Percentiles rank a stretch among this genome's conserved stretches.
These are phyloP conservation scores for Isatis tinctoria DNA, from an alignment of 345 rosid genomes.

Conservation along the genomic window DNA sequence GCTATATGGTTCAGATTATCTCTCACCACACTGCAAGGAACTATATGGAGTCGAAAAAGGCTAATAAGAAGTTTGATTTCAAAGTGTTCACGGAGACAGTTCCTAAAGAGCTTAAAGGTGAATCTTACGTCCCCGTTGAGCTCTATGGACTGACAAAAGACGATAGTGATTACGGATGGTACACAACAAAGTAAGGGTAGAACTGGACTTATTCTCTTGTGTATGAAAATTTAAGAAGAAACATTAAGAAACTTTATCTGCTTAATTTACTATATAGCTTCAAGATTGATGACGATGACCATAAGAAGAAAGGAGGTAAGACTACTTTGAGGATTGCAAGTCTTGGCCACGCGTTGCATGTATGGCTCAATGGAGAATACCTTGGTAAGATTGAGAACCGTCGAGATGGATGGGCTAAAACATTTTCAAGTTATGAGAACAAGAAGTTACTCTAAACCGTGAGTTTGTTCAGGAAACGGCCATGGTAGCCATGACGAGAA, in stretches of 20 bases:
- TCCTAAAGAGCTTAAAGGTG: conserved; percentile 33
- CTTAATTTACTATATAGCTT: conserved; percentile 37
- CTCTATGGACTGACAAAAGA: conserved; percentile 64
- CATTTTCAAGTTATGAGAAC: background rate
- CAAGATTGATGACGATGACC: conserved; percentile 37
- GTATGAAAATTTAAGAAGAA: background rate
- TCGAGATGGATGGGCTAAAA: background rate
- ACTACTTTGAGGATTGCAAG: conserved; percentile 63
- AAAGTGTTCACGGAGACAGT: conserved; percentile 44
- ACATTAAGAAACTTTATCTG: background rate
- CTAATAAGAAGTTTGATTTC: conserved; percentile 55
- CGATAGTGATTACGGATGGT: conserved; percentile 74
- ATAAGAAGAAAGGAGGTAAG: conserved; percentile 33
- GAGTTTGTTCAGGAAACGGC: conserved; percentile 42
- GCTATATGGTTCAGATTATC: conserved; percentile 39
- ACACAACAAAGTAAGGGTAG: conserved; percentile 44
- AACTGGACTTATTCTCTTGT: background rate
- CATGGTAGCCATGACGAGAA: conserved; percentile 85
- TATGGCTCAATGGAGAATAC: conserved; percentile 66
- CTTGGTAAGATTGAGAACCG: conserved; percentile 41
- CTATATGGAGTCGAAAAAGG: conserved; percentile 41
- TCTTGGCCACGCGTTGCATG: conserved; percentile 82
- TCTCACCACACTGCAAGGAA: conserved; percentile 74
- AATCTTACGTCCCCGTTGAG: conserved; percentile 41
- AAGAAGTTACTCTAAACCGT: background rate